Conservation (phyloP, 225 moss, liverwort and hornwort species). For the Lunularia cruciata region DNA sequence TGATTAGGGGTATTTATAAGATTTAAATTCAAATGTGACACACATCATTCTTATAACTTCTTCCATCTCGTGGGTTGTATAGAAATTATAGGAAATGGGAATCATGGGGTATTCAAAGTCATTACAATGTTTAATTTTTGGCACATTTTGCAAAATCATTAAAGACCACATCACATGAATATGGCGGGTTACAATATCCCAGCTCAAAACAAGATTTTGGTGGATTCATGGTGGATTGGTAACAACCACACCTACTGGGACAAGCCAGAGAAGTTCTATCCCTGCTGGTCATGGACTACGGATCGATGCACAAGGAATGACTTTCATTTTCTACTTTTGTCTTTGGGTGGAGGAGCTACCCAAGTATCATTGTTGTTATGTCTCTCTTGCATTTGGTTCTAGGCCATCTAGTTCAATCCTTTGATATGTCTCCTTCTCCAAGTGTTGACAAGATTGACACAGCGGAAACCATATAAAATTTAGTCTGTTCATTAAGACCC, state of each 20-base stretch:
- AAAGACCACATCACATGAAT: too few species aligned
- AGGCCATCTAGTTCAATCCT: constrained; percentile 46
- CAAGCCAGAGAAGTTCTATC: constrained; percentile 43
- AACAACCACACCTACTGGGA: constrained; percentile 46
- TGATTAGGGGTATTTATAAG: too few species aligned
- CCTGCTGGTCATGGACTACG: constrained; percentile 35
- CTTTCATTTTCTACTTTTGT: constrained; percentile 44
- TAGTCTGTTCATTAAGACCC: constrained; percentile 23
- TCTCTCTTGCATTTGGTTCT: constrained; percentile 41
- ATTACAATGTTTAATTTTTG: too few species aligned
- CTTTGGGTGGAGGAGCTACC: constrained; percentile 44
- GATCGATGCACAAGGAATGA: constrained; percentile 27
- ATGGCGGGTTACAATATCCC: constrained; percentile 49
- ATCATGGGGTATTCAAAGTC: too few species aligned
- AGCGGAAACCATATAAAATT: constrained; percentile 29
- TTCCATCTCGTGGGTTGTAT: too few species aligned
- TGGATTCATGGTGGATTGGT: constrained; percentile 47
- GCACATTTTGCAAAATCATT: too few species aligned
- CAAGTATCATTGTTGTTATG: constrained; percentile 43
- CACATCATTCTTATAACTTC: too few species aligned
- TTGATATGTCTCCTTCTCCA: constrained; percentile 40
- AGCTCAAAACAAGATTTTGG: constrained; percentile 47
- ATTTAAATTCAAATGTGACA: too few species aligned
- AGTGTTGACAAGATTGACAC: constrained; percentile 40
- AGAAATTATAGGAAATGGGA: too few species aligned